phyloP scores from a whole-genome alignment of 306 rosid species.

The Canavalia gladiata region DNA sequence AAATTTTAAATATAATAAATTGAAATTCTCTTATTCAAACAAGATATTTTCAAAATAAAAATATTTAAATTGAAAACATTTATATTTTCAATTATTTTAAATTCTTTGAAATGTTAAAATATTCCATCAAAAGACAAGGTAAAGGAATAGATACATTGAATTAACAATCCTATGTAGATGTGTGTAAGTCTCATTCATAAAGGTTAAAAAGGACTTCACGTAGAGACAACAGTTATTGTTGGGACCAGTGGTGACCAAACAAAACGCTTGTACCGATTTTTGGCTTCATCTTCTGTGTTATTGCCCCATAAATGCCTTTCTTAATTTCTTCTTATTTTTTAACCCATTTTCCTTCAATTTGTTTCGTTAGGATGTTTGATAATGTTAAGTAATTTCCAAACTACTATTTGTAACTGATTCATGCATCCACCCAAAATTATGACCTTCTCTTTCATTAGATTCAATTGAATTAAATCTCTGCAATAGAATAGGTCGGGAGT shows the following conservation, averaged over 20 bases:
- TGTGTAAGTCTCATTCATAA: constrained; percentile 42
- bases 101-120: no score
- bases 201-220: constrained; percentile 1
- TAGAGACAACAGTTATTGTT: constrained; percentile 46
- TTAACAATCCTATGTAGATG: constrained; percentile 44
- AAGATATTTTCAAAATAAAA: no score
- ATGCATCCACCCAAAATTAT: constrained; percentile 31
- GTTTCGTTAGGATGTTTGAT: constrained; percentile 38
- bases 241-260: constrained; percentile 55
- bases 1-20: no score
- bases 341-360: constrained; percentile 28
- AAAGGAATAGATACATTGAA: constrained; percentile 25
- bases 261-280: constrained; percentile 39
- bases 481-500: neutral
- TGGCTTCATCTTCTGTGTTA: constrained; percentile 44
- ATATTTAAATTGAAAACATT: no score
- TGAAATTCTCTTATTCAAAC: no score
- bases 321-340: constrained; percentile 5
- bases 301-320: constrained; percentile 47
- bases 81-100: no score
- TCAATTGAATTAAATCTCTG: neutral
- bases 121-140: no score
- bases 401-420: constrained; percentile 28
- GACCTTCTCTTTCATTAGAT: constrained; percentile 1
- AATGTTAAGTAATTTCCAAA: constrained; percentile 23